phyloP scores from a whole-genome alignment of 768 basidiomycete species.

The Tricholoma matsutake region DNA sequence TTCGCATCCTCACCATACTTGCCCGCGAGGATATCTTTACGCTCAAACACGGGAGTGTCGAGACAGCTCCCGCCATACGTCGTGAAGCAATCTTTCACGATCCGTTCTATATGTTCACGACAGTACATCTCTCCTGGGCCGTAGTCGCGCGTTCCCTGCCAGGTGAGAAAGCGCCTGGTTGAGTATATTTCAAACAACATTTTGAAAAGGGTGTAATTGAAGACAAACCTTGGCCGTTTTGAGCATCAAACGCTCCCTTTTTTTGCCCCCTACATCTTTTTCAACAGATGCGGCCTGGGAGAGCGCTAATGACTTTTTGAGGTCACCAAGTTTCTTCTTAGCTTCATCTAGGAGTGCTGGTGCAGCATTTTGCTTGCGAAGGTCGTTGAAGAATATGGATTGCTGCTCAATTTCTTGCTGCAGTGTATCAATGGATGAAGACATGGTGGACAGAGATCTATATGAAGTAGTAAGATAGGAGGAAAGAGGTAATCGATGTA shows the following conservation, averaged over 20 bases:
- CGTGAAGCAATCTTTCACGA: slow-evolving; percentile 84
- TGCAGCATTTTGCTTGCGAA: slow-evolving; percentile 55
- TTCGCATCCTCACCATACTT: slow-evolving; percentile 99
- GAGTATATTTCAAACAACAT: slow-evolving; percentile 11
- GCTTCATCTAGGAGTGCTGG: slow-evolving; percentile 51
- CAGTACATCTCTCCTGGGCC: slow-evolving; percentile 91
- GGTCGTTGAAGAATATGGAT: slow-evolving; percentile 56
- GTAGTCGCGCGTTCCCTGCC: slow-evolving; percentile 92
- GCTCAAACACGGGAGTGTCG: slow-evolving; percentile 98
- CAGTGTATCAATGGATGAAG: slow-evolving; percentile 33
- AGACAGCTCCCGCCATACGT: slow-evolving; percentile 88
- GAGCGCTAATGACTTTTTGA: slow-evolving; percentile 55
- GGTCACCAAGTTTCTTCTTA: slow-evolving; percentile 66
- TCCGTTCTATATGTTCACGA: slow-evolving; percentile 84
- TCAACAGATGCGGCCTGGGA: slow-evolving; percentile 39
- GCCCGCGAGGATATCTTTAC: slow-evolving; percentile 91
- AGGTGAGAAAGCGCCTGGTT: slow-evolving; percentile 12
- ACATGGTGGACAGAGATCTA: slow-evolving; percentile 18
- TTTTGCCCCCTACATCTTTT: slow-evolving; percentile 40
- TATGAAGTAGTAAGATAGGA: slow-evolving; percentile 11
- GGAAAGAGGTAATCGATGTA: slow-evolving; percentile 34
- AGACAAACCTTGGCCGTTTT: slow-evolving; percentile 89
- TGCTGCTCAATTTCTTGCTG: slow-evolving; percentile 55
- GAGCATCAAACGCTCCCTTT: slow-evolving; percentile 69
- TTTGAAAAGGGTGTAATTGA: background rate